A percentile compares a stretch with the other conserved stretches of the same genome.
phyloP scores from a whole-genome alignment of 169 alveolate genomes.

The Besnoitia besnoiti region DNA sequence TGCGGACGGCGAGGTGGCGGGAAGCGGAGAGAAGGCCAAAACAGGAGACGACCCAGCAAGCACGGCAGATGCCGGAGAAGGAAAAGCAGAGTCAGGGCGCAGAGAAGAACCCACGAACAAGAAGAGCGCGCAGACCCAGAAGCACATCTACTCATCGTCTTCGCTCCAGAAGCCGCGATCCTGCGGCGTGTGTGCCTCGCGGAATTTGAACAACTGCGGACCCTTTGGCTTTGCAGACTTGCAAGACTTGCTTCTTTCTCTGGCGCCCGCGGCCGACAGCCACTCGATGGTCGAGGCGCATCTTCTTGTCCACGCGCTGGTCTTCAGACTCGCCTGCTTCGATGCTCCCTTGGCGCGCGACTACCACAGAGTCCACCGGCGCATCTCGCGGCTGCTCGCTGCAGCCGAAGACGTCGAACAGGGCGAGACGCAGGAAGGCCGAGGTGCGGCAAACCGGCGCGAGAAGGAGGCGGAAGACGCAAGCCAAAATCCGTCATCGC shows the following conservation, averaged over 20 bases:
- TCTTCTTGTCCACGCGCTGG: neutral
- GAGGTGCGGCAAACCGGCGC: too few relatives aligned
- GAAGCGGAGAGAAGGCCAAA: neutral
- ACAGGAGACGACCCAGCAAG: neutral
- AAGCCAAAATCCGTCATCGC: neutral
- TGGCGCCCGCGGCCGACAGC: neutral
- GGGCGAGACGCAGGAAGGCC: too few relatives aligned
- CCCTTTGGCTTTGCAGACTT: neutral
- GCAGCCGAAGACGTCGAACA: too few relatives aligned
- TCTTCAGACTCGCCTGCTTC: neutral
- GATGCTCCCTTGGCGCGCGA: constrained; percentile 35
- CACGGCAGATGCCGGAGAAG: too few relatives aligned
- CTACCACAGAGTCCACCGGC: neutral
- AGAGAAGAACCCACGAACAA: too few relatives aligned
- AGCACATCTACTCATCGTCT: too few relatives aligned
- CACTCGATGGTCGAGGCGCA: constrained; percentile 4
- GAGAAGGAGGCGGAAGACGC: neutral
- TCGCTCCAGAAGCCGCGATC: neutral
- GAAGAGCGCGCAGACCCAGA: too few relatives aligned
- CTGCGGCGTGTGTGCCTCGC: neutral
- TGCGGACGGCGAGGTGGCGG: too few relatives aligned
- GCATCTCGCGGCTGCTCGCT: neutral
- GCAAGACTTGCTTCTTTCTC: neutral
- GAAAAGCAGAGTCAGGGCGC: neutral
- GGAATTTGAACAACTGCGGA: neutral